Conservation (phyloP, 495 filamentous ascomycete genomes). For the Jackrogersella multiformis region DNA sequence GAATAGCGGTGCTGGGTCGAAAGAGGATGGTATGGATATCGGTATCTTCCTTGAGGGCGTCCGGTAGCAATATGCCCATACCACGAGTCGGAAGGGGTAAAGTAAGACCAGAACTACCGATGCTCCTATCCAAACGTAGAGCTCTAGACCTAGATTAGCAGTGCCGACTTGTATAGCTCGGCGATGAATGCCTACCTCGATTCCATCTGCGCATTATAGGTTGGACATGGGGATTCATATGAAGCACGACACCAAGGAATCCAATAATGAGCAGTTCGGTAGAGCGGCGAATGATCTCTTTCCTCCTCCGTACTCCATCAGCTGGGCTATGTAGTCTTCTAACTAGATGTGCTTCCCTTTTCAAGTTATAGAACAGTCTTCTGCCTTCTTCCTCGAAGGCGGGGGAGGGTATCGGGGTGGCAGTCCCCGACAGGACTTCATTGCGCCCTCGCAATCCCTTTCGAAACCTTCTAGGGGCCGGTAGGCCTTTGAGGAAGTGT, state of each 20-base stretch:
- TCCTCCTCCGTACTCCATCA: slow-evolving; percentile 52
- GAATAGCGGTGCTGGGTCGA: slow-evolving; percentile 90
- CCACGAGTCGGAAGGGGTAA: slow-evolving; percentile 58
- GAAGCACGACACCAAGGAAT: slow-evolving; percentile 52
- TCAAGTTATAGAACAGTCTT: slow-evolving; percentile 28
- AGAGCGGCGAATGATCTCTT: slow-evolving; percentile 56
- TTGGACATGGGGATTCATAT: slow-evolving; percentile 47
- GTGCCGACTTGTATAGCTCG: background rate
- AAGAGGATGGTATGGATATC: slow-evolving; percentile 69
- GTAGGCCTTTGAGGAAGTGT: slow-evolving; percentile 79
- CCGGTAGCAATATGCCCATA: slow-evolving; percentile 54
- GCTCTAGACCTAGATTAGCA: slow-evolving; percentile 46
- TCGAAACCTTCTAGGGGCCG: slow-evolving; percentile 75
- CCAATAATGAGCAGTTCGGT: slow-evolving; percentile 56
- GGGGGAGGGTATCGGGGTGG: slow-evolving; percentile 69
- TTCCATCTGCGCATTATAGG: slow-evolving; percentile 46
- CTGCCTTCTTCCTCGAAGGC: slow-evolving; percentile 65
- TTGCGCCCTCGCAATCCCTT: slow-evolving; percentile 75
- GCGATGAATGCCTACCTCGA: slow-evolving; percentile 45
- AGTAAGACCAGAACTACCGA: slow-evolving; percentile 45
- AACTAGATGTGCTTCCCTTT: slow-evolving; percentile 34
- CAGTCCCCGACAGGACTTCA: slow-evolving; percentile 56
- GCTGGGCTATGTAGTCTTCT: slow-evolving; percentile 42
- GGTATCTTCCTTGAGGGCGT: slow-evolving; percentile 50
- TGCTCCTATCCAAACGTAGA: slow-evolving; percentile 36